A percentile compares a stretch with the other conserved stretches of the same genome.
Conservation (phyloP, 1,139 yeast genomes). For the Sporopachydermia cereana region DNA sequence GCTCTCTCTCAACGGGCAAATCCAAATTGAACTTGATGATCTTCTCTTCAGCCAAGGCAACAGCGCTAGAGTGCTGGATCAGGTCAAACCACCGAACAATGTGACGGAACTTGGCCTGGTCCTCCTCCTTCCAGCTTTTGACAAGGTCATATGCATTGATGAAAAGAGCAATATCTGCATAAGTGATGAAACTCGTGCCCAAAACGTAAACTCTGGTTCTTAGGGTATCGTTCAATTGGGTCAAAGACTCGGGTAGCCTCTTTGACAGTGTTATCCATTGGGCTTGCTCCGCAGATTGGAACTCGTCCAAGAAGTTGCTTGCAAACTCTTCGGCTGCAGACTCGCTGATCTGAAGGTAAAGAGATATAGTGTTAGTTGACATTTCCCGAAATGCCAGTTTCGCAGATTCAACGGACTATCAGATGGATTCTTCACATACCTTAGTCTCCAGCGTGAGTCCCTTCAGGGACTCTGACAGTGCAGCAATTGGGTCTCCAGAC, state of each 20-base stretch:
- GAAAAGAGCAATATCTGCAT: conserved; percentile 58
- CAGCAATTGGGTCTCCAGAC: not conserved
- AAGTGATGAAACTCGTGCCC: conserved; percentile 49
- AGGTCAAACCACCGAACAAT: conserved; percentile 85
- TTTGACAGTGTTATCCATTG: conserved; percentile 71
- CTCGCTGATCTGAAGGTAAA: conserved; percentile 18
- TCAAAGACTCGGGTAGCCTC: conserved; percentile 47
- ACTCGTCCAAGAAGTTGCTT: conserved; percentile 15
- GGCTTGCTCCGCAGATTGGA: conserved; percentile 58
- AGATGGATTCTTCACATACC: too few relatives aligned
- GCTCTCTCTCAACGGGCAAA: conserved; percentile 56
- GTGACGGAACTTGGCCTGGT: conserved; percentile 55
- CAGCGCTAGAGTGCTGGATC: conserved; percentile 52
- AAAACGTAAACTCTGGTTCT: conserved; percentile 59
- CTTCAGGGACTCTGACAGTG: conserved; percentile 4
- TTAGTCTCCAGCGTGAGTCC: conserved; percentile 3
- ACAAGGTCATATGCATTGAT: conserved; percentile 52
- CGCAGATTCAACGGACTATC: too few relatives aligned
- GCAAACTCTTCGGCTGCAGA: conserved; percentile 31
- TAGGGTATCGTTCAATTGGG: conserved; percentile 55
- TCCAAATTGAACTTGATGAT: conserved; percentile 46
- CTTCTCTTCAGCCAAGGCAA: conserved; percentile 40
- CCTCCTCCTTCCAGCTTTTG: conserved; percentile 43
- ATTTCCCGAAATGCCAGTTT: too few relatives aligned
- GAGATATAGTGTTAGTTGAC: conserved; percentile 5